Evolutionary conservation across 2,329 filamentous ascomycete genomes (phyloP), one percentile per base, ranked within the genome.

Genomic region (Exophiala sp.): DNA sequence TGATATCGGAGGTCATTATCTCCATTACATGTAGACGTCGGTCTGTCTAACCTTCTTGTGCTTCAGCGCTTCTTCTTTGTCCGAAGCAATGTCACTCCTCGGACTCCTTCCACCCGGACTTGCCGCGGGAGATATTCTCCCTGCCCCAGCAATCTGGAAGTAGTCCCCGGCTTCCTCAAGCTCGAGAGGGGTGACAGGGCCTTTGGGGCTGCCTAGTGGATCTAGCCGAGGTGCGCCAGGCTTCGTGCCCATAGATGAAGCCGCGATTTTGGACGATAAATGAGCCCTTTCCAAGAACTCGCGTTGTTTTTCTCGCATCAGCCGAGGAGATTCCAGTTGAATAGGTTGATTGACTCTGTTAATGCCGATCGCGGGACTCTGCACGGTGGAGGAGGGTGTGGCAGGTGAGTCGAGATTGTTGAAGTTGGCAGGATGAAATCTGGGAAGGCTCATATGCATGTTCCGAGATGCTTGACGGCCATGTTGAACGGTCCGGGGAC

Each of bases 361-460:
- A 32, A 61, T 38, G 32, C 53, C 56, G 24, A 61, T 58, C 48
- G 65, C 35, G 61, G 64, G 38, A 58, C 57, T 55, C 65, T 56
- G 58, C 16, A 55, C 43, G 1, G 66, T n/a, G 56, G 66, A 38
- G 62, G 68, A 18, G 58, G 66, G 2, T 60, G 57, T n/a, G 63
- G 66, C 50, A 65, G 67, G 11, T 49, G 51, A 18, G 57, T 56
- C 21, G 55, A 22, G 21, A 50, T 58, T 44, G 45, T 68, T 68
- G 52, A 72, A 73, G 48, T 71, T 67, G 8, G 70, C 66, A 1
- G 71, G 71, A 57, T 73, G 70, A 55, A 71, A 73, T 22, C 70
- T 66, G n/a, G 71, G 71, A 14, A 73, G 62, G 40, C 58, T 68
- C 38, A 73, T 65, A 40, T 70, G 64, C 58, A 71, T 65, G 21